Evolutionary conservation across 768 basidiomycete species (phyloP), one percentile per base, ranked within the genome.

Genomic region (Calocybe indica): DNA sequence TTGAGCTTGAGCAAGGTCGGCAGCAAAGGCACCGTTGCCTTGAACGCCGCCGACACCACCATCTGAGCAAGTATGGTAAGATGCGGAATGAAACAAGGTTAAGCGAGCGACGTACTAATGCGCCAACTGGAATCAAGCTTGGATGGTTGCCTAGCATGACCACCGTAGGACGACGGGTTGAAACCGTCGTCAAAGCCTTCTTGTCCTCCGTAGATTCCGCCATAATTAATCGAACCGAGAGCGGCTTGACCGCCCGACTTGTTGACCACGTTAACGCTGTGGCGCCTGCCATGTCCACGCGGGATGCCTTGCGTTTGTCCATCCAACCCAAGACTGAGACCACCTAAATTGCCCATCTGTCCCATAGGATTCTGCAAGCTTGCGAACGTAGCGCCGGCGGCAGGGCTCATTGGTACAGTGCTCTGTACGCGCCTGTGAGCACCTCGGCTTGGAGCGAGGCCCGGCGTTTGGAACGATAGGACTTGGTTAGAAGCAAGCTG

Each of bases 1-100:
- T 63, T 97, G 94, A 6, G 96, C 96, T 61, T 95, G 91, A 2
- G 93, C 95, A 22, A 99, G 84, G 62, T 96, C 92, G 10, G 89
- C 78, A 29, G 83, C 76, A 57, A 85, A 83, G 10, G 72, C 76
- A 50, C 75, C 78, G 52, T 75, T 79, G 52, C 77, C 77, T 62
- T 87, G 76, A 15, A 76, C 72, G 37, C 76, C 76, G 28, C 84
- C 85, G 45, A 89, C 85, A 43, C 86, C 85, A 39, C 86, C 88
- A 67, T 86, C 87, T 89, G 51, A 41, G 32, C 49, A 51, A 35
- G 38, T 29, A 51, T 34, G 58, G 49, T 35, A 44, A 45, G 50
- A 40, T 8, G 3, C 45, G 47, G 12, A 28, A 41, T 42, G 29
- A 41, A 6, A 36, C 15, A 44, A 15, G 3, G 42, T 36, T 22